Percentiles rank a stretch among this genome's conserved stretches.
Conservation (phyloP, 768 basidiomycete genomes). For the Kwoniella shandongensis region DNA sequence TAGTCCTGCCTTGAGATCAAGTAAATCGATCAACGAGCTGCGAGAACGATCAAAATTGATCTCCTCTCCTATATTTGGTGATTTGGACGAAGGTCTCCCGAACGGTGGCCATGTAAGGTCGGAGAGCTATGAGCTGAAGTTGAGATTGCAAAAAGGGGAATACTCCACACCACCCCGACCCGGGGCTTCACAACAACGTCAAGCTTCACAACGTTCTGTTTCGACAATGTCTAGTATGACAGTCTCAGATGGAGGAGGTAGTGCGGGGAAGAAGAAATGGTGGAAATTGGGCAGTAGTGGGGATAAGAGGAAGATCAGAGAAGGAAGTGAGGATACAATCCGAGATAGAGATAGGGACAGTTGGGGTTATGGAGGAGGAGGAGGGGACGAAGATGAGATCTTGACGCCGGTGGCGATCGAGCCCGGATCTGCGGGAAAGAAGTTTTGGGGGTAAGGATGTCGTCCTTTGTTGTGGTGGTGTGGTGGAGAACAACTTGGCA, state of each 20-base stretch:
- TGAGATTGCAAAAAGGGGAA: constrained; percentile 14
- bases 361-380: background rate
- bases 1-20: constrained; percentile 21
- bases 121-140: constrained; percentile 35
- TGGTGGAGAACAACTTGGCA: too few species aligned
- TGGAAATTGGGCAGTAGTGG: constrained; percentile 31
- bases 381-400: constrained; percentile 2
- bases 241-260: constrained; percentile 7
- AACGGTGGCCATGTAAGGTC: constrained; percentile 17
- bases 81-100: background rate
- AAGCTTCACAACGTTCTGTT: background rate
- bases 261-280: constrained; percentile 35
- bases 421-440: constrained; percentile 3
- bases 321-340: constrained; percentile 30
- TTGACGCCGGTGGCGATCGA: constrained; percentile 8
- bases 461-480: too few species aligned
- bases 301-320: constrained; percentile 19
- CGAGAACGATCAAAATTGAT: constrained; percentile 22
- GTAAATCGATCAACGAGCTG: constrained; percentile 23
- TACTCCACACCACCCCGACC: constrained; percentile 9
- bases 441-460: constrained; percentile 7
- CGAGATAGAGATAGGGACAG: background rate
- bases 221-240: constrained; percentile 2
- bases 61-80: constrained; percentile 1
- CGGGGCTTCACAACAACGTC: too few species aligned